phyloP scores from a whole-genome alignment of 208 protist species.

The Leishmania arabica region DNA sequence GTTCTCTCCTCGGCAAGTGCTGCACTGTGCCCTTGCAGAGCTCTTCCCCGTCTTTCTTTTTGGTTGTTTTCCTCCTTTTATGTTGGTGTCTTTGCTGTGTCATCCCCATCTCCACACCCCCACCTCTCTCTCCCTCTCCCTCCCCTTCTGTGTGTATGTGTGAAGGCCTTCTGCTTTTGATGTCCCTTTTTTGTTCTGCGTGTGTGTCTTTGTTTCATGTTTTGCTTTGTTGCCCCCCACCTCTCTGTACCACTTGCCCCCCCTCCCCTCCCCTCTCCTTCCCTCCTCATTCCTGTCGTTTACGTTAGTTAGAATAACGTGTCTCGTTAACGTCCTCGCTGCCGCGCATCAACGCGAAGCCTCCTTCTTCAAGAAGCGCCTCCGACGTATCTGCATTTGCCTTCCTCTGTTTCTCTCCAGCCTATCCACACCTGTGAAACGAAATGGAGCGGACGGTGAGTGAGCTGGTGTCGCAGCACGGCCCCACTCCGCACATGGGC shows the following conservation, averaged over 20 bases:
- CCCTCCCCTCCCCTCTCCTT: too few species aligned
- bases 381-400: neutral
- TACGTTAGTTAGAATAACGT: neutral
- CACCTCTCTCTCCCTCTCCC: neutral
- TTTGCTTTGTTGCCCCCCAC: neutral
- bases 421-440: neutral
- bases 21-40: neutral
- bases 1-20: neutral
- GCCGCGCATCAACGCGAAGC: neutral
- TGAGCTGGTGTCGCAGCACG: constrained; percentile 28
- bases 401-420: neutral
- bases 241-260: neutral
- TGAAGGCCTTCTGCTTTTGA: neutral
- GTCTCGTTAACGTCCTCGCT: neutral
- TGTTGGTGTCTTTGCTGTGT: neutral
- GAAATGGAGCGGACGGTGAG: constrained; percentile 24
- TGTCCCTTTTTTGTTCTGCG: neutral
- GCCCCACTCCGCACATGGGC: constrained; percentile 56
- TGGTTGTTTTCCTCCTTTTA: neutral
- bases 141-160: neutral
- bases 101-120: neutral
- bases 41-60: neutral
- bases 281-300: neutral
- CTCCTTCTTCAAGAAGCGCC: neutral
- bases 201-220: neutral